Conservation (phyloP, 495 filamentous ascomycete species). For the Aspergillus olivimuriae region DNA sequence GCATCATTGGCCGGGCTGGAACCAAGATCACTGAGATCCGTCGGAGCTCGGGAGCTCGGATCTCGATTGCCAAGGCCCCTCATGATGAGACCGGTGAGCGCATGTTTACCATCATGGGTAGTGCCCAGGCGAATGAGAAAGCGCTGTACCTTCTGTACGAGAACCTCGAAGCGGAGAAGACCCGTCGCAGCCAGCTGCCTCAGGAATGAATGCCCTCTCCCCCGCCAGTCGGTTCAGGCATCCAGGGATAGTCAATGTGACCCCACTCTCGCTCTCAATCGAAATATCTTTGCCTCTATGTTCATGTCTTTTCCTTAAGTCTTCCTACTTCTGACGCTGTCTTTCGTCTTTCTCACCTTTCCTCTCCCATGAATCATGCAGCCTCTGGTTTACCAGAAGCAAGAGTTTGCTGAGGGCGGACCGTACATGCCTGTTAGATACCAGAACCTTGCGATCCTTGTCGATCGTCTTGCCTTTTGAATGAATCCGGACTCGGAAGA, state of each 20-base stretch:
- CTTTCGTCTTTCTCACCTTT: constrained; percentile 46
- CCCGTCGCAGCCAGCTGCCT: constrained; percentile 75
- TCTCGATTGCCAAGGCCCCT: constrained; percentile 96
- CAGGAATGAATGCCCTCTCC: constrained; percentile 51
- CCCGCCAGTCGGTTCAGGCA: not conserved
- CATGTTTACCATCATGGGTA: constrained; percentile 99
- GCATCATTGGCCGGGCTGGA: constrained; percentile 91
- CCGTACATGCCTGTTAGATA: constrained; percentile 25
- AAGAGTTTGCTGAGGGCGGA: constrained; percentile 25
- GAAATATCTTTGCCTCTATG: constrained; percentile 1
- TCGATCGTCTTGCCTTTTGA: constrained; percentile 15
- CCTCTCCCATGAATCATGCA: constrained; percentile 38
- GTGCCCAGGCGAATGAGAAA: constrained; percentile 83
- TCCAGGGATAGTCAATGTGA: no score
- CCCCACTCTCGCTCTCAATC: no score
- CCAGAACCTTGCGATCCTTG: constrained; percentile 16
- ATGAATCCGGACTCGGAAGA: constrained; percentile 17
- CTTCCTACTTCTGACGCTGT: constrained; percentile 30
- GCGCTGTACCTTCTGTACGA: constrained; percentile 95
- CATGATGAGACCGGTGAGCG: constrained; percentile 97
- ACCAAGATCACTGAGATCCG: constrained; percentile 98
- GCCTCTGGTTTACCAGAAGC: constrained; percentile 43
- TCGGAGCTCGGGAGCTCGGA: constrained; percentile 89
- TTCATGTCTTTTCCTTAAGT: constrained; percentile 20
- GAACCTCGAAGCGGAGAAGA: constrained; percentile 98